A percentile compares a stretch with the other conserved stretches of the same genome.
phyloP scores from a whole-genome alignment of 2,329 filamentous ascomycete species.

The Knoxdaviesia capensis region DNA sequence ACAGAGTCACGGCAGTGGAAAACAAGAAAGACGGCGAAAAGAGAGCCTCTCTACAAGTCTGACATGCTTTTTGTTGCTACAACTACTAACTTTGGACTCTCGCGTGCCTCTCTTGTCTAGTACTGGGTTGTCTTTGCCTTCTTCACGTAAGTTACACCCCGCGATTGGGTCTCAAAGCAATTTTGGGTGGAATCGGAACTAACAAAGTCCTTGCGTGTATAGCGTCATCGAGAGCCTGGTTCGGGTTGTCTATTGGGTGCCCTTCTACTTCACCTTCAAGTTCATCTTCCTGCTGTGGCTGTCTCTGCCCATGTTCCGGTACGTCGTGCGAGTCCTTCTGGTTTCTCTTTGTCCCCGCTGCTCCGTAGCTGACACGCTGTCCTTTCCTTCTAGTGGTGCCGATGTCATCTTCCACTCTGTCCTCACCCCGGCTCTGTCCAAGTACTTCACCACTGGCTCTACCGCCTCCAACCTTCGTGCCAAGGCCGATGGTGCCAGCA shows the following conservation, averaged over 20 bases:
- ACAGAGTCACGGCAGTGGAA: too few relatives aligned
- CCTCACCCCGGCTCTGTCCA: constrained; percentile 74
- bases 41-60: not conserved
- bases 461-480: constrained; percentile 75
- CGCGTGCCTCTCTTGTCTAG: constrained; percentile 15
- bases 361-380: not conserved
- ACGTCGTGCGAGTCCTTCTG: constrained; percentile 20
- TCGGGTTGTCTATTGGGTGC: constrained; percentile 82
- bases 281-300: constrained; percentile 96
- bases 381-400: constrained; percentile 46
- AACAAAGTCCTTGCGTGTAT: not conserved
- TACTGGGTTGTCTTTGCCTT: constrained; percentile 80
- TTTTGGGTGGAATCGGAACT: too few relatives aligned
- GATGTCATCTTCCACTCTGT: constrained; percentile 95
- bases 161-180: too few relatives aligned
- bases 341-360: not conserved
- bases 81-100: not conserved
- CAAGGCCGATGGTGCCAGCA: constrained; percentile 63
- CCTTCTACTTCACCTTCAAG: constrained; percentile 99
- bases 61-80: not conserved
- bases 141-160: constrained; percentile 36
- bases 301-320: constrained; percentile 85
- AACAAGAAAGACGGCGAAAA: too few relatives aligned
- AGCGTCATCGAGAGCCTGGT: constrained; percentile 63
- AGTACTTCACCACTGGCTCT: constrained; percentile 63